phyloP scores from a whole-genome alignment of 1,284 basidiomycete genomes.

The Apiotrichum domesticum region DNA sequence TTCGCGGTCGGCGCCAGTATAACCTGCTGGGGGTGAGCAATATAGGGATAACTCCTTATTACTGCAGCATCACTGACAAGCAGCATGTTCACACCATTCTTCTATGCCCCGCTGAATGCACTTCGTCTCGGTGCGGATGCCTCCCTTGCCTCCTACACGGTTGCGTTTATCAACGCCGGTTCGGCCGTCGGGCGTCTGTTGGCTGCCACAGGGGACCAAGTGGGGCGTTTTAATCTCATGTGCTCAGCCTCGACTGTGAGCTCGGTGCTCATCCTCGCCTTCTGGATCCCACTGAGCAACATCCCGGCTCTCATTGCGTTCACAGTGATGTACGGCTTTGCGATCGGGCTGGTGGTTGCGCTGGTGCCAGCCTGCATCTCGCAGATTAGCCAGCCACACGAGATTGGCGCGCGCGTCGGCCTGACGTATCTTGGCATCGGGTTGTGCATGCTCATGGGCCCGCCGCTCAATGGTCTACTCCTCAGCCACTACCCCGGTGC shows the following conservation, averaged over 20 bases:
- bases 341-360: conserved; percentile 22
- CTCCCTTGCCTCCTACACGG: conserved; percentile 24
- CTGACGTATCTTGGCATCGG: conserved; percentile 23
- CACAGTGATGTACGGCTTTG: conserved; percentile 38
- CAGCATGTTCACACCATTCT: conserved; percentile 25
- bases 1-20: conserved; percentile 24
- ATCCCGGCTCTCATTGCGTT: conserved; percentile 31
- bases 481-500: too few species aligned
- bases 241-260: background rate
- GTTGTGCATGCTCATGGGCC: conserved; percentile 33
- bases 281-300: conserved; percentile 22
- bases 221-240: conserved; percentile 27
- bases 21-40: conserved; percentile 20
- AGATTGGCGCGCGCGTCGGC: conserved; percentile 28
- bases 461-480: conserved; percentile 13
- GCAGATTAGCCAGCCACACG: conserved; percentile 12
- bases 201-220: conserved; percentile 7
- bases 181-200: conserved; percentile 22
- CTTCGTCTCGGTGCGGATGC: conserved; percentile 22
- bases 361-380: conserved; percentile 27
- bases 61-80: too few species aligned
- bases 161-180: conserved; percentile 32
- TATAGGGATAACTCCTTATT: too few species aligned
- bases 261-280: conserved; percentile 14
- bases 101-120: conserved; percentile 30